Conservation (phyloP, 2,329 filamentous ascomycete species). For the Hortaea werneckii region DNA sequence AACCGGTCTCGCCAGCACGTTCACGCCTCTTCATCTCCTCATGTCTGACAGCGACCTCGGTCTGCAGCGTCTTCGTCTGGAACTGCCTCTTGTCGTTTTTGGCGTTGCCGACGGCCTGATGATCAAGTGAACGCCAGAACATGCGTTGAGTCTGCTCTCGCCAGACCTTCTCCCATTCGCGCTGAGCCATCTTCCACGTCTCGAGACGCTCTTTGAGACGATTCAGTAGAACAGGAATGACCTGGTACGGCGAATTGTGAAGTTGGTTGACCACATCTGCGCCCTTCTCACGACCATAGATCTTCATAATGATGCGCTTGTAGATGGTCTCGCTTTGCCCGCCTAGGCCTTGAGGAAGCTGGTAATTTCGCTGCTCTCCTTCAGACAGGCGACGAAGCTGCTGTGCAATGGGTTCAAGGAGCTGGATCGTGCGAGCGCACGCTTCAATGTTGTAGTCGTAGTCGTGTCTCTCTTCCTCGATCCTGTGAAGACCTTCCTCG, state of each 20-base stretch:
- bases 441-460: slow-evolving; percentile 98
- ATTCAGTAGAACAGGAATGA: slow-evolving; percentile 79
- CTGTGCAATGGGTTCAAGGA: slow-evolving; percentile 87
- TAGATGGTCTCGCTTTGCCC: slow-evolving; percentile 95
- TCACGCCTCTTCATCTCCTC: slow-evolving; percentile 72
- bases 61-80: slow-evolving; percentile 78
- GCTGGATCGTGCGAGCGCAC: slow-evolving; percentile 86
- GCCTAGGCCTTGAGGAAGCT: slow-evolving; percentile 72
- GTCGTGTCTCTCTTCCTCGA: slow-evolving; percentile 96
- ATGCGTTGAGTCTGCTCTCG: slow-evolving; percentile 88
- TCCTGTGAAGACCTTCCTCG: slow-evolving; percentile 87
- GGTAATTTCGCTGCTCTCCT: slow-evolving; percentile 57
- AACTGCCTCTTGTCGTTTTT: slow-evolving; percentile 84
- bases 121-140: slow-evolving; percentile 92
- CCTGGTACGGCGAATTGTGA: slow-evolving; percentile 71
- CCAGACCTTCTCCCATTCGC: slow-evolving; percentile 99
- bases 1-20: slow-evolving; percentile 13
- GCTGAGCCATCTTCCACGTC: slow-evolving; percentile 92
- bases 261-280: slow-evolving; percentile 78
- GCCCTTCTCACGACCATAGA: slow-evolving; percentile 79
- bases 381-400: slow-evolving; percentile 69
- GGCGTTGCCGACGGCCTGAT: slow-evolving; percentile 88
- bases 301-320: slow-evolving; percentile 93
- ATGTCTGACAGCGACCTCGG: slow-evolving; percentile 83
- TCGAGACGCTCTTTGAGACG: slow-evolving; percentile 93